Evolutionary conservation across 768 basidiomycete genomes (phyloP).

Genomic region (Suillus spraguei): DNA sequence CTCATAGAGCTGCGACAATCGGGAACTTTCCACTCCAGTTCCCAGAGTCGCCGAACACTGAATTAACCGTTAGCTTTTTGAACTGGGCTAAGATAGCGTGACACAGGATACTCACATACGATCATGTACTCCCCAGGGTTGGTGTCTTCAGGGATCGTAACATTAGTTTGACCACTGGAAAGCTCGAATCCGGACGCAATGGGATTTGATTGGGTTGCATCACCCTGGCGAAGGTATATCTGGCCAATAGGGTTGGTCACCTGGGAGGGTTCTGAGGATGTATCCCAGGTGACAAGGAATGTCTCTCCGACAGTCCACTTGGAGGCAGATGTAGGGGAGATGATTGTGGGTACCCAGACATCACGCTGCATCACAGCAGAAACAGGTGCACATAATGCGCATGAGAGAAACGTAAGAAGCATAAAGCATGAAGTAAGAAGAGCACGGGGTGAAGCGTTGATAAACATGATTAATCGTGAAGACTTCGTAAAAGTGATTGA

Average conservation of each 20-base stretch:
- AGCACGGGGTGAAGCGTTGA: slow-evolving; percentile 15
- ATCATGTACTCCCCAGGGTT: slow-evolving; percentile 43
- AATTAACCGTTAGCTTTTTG: slow-evolving; percentile 8
- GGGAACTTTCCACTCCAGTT: slow-evolving; percentile 48
- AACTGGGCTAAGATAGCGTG: background rate
- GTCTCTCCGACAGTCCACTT: slow-evolving; percentile 44
- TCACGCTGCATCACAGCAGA: slow-evolving; percentile 35
- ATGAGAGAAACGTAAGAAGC: slow-evolving; percentile 27
- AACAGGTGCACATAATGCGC: slow-evolving; percentile 34
- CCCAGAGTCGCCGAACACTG: slow-evolving; percentile 59
- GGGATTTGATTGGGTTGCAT: slow-evolving; percentile 32
- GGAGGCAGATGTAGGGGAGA: slow-evolving; percentile 35
- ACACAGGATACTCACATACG: slow-evolving; percentile 40
- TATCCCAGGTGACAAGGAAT: slow-evolving; percentile 51
- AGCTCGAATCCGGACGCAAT: slow-evolving; percentile 43
- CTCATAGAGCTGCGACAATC: slow-evolving; percentile 32
- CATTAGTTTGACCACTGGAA: slow-evolving; percentile 33
- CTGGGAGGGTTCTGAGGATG: slow-evolving; percentile 40
- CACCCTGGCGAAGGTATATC: slow-evolving; percentile 43
- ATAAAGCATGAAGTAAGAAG: slow-evolving; percentile 12
- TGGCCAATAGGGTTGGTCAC: slow-evolving; percentile 50
- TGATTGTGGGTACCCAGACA: slow-evolving; percentile 49
- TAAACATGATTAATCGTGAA: slow-evolving; percentile 16
- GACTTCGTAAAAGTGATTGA: slow-evolving; percentile 8
- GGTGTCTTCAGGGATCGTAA: slow-evolving; percentile 42